Base-by-base conservation (phyloP, 1,284 basidiomycete genomes). In the Ustilago lituana region DNA sequence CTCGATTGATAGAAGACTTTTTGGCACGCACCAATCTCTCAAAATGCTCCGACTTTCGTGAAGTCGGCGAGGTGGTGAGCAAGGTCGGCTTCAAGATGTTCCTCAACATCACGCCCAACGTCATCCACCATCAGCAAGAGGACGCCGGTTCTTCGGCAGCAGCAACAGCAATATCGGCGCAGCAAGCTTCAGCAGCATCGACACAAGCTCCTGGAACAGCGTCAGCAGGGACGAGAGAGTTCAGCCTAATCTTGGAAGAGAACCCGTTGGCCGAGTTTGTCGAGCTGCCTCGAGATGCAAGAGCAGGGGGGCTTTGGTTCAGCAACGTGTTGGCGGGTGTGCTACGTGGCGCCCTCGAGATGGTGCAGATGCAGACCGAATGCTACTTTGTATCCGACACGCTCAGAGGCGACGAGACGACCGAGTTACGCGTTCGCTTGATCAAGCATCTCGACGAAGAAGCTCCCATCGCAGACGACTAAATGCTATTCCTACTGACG, bases 301-400 rank as follows among this genome's bases (percentile, higher is more conserved):
- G 75, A 35, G 56, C 51, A 3, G 77, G 79, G 12, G 94, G 94
- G 0, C 84, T 99, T 29, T 96, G 93, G 93, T 98, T 94, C 83
- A 93, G 91, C 81, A 98, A 98, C 82, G 90, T 98, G 24, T 84
- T 96, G 0, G 95, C 93, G 71, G 96, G 96, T 3, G 95, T 98
- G 1, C 83, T 98, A 43, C 86, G 94, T 51, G 96, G 96, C 1
- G 89, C 94, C 22, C 82, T 98, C 46, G 96, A 99, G 84, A 99
- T 99, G 96, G 96, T 96, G 75, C 95, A 98, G 83, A 92, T 98
- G 88, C 94, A 97, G 83, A 94, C 96, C 11, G 90, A 94, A 69
- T 90, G 89, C 17, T 88, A 89, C 49, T 98, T 98, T 83, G 82
- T 96, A 15, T 92, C 92, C 3, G 96, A 99, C 76, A 88, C 90